Conservation (phyloP, 176 grass and related monocot species). For the Zoysia japonica region DNA sequence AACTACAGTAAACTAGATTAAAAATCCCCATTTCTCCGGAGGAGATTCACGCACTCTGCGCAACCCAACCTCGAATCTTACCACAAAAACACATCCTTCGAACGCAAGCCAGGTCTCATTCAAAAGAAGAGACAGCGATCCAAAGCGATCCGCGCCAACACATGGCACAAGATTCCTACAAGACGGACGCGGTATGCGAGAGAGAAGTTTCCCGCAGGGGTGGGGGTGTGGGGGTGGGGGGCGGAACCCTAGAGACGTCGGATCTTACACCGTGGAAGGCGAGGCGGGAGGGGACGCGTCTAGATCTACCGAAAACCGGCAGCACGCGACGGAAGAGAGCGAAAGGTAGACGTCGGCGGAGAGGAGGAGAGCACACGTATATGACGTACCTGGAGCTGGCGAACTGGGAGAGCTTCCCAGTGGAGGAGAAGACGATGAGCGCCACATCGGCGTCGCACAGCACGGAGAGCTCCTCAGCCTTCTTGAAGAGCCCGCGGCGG, state of each 20-base stretch:
- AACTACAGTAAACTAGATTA: constrained; percentile 23
- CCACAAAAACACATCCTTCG: background rate
- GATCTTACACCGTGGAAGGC: constrained; percentile 26
- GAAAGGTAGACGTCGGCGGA: background rate
- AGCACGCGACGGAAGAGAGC: background rate
- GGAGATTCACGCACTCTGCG: background rate
- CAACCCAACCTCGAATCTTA: background rate
- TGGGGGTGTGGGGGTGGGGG: background rate
- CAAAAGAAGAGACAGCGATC: background rate
- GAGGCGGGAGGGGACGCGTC: background rate
- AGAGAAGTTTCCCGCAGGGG: background rate
- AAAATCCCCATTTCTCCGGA: constrained; percentile 34
- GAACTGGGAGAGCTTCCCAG: constrained; percentile 86
- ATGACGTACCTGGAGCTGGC: constrained; percentile 68
- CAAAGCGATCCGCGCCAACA: background rate
- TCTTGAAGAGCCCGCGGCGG: constrained; percentile 92
- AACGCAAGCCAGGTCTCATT: background rate
- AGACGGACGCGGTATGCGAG: background rate
- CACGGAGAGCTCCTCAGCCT: constrained; percentile 88
- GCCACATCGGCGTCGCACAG: constrained; percentile 92
- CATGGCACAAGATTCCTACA: background rate
- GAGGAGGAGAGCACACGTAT: background rate
- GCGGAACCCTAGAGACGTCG: constrained; percentile 31
- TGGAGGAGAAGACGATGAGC: constrained; percentile 91
- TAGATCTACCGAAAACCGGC: constrained; percentile 36